Evolutionary conservation across 2,329 filamentous ascomycete species (phyloP).

Genomic region (Nemania abortiva): DNA sequence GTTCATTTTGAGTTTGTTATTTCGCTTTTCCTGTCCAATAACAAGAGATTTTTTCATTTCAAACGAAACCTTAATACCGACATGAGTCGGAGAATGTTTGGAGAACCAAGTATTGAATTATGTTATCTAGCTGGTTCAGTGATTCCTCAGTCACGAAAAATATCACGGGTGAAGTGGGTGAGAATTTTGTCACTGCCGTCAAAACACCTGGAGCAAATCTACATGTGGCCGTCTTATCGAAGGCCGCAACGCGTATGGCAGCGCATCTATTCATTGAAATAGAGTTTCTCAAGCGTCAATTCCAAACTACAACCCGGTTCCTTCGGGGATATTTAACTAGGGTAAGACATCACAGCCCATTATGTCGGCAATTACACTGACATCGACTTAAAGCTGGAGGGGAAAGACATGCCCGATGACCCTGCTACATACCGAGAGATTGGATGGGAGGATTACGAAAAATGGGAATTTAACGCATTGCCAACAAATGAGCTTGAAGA

Average conservation of each 20-base stretch:
- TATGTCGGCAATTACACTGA: constrained; percentile 31
- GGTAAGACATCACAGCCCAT: constrained; percentile 40
- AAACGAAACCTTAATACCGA: not conserved
- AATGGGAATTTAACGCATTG: constrained; percentile 44
- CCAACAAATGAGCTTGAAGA: constrained; percentile 39
- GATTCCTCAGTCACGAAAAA: constrained; percentile 47
- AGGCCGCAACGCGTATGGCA: constrained; percentile 47
- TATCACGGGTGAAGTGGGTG: constrained; percentile 38
- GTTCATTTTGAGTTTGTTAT: constrained; percentile 15
- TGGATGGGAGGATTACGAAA: constrained; percentile 20
- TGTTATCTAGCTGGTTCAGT: constrained; percentile 42
- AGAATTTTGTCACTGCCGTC: constrained; percentile 40
- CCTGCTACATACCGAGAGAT: constrained; percentile 36
- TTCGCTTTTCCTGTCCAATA: not conserved
- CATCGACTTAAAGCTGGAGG: constrained; percentile 41
- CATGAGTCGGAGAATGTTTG: no score
- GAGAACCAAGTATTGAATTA: constrained; percentile 11
- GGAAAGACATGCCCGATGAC: constrained; percentile 43
- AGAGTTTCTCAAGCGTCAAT: constrained; percentile 49
- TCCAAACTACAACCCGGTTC: constrained; percentile 46
- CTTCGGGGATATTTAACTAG: constrained; percentile 48
- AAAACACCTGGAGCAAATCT: constrained; percentile 41
- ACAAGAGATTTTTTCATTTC: not conserved
- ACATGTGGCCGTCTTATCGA: constrained; percentile 43
- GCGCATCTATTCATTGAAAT: constrained; percentile 47